These are phyloP conservation scores for Mycena amicta DNA, from an alignment of 768 basidiomycete genomes.

Conservation along the genomic window DNA sequence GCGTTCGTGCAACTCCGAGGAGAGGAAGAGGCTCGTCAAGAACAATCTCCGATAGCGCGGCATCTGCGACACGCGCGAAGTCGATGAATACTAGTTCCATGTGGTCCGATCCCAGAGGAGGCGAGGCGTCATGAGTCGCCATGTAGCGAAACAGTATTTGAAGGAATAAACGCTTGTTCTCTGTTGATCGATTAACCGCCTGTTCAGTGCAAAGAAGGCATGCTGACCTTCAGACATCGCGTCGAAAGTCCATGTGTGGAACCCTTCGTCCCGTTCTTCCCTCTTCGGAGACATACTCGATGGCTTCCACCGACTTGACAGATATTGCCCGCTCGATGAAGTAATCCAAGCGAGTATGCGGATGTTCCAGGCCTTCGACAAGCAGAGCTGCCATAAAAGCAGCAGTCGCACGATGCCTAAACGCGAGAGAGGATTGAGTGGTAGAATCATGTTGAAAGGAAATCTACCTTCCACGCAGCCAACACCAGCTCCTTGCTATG, in stretches of 20 bases:
- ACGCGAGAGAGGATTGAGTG: too few species aligned
- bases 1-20: not conserved
- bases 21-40: not conserved
- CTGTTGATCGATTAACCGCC: not conserved
- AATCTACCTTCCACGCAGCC: conserved; percentile 14
- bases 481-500: conserved; percentile 11
- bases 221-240: not conserved
- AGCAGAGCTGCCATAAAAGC: conserved; percentile 1
- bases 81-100: not conserved
- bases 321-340: not conserved
- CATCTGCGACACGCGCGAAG: not conserved
- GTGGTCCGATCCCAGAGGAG: not conserved
- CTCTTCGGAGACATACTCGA: not conserved
- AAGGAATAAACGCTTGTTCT: not conserved
- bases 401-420: conserved; percentile 7
- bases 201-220: not conserved
- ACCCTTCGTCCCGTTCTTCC: not conserved
- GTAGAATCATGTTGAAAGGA: not conserved
- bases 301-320: not conserved
- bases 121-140: not conserved
- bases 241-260: not conserved
- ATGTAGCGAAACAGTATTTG: not conserved
- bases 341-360: not conserved
- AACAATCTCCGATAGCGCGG: not conserved
- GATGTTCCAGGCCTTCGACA: not conserved